These are phyloP conservation scores for Biancaea sappan DNA, from an alignment of 306 rosid genomes.

Conservation along the genomic window DNA sequence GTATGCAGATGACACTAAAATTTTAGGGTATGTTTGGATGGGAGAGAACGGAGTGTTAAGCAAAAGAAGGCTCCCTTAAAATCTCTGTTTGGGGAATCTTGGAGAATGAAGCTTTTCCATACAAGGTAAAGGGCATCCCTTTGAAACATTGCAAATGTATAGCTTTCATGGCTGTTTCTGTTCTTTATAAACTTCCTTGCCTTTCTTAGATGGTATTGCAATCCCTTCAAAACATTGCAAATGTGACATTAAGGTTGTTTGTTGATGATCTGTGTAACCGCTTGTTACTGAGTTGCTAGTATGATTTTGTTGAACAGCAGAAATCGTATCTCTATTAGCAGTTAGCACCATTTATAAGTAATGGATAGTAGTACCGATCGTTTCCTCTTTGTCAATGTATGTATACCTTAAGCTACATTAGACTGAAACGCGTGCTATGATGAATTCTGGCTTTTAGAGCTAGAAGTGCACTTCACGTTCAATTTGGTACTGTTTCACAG, in stretches of 20 bases:
- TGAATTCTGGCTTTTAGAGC: neutral
- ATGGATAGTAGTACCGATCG: neutral
- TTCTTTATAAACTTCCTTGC: neutral
- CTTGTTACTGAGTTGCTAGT: neutral
- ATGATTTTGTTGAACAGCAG: neutral
- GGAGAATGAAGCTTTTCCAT: too few species aligned
- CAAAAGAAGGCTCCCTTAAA: too few species aligned
- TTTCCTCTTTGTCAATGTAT: neutral
- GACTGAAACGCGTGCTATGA: slow-evolving; percentile 4
- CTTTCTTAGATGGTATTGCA: neutral
- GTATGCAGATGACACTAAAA: neutral
- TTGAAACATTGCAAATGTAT: too few species aligned
- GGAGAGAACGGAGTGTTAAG: too few species aligned
- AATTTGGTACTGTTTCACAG: neutral
- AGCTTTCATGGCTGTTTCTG: neutral
- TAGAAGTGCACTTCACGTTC: neutral
- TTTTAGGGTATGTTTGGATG: too few species aligned
- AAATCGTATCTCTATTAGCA: neutral
- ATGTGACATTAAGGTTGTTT: neutral
- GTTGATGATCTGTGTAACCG: neutral
- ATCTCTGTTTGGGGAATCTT: too few species aligned
- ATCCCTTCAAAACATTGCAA: neutral
- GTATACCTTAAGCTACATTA: slow-evolving; percentile 8
- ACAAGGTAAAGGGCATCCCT: too few species aligned
- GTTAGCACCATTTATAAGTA: neutral